Conservation (phyloP, 2,329 filamentous ascomycete species). For the Fusarium sp. region DNA sequence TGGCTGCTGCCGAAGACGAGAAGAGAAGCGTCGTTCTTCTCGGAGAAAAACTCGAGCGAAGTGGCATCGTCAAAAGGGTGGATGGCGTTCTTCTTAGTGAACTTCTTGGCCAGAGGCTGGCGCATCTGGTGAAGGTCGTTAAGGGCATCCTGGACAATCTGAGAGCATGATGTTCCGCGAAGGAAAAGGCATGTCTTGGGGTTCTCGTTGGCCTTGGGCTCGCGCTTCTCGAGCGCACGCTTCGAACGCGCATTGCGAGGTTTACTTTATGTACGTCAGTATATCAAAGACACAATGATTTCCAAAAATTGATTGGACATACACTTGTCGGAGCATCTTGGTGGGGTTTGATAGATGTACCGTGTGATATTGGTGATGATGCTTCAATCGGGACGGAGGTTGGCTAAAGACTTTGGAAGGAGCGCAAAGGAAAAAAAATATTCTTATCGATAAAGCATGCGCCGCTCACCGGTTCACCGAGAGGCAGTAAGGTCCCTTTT, state of each 20-base stretch:
- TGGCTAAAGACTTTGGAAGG: constrained; percentile 16
- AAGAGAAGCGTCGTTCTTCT: constrained; percentile 93
- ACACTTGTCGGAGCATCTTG: constrained; percentile 64
- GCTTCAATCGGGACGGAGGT: constrained; percentile 16
- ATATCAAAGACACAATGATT: background rate
- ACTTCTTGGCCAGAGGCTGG: constrained; percentile 85
- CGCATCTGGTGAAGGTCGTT: constrained; percentile 88
- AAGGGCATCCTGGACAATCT: constrained; percentile 83
- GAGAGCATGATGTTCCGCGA: constrained; percentile 85
- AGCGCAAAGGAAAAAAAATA: constrained; percentile 48
- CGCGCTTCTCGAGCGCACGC: constrained; percentile 91
- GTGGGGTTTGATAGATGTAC: constrained; percentile 20
- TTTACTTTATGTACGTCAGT: constrained; percentile 56
- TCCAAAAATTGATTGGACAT: constrained; percentile 34
- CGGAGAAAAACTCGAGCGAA: constrained; percentile 92
- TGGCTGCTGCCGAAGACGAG: constrained; percentile 85
- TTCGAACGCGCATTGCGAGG: constrained; percentile 86
- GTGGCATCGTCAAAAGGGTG: constrained; percentile 92
- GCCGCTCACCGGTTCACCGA: constrained; percentile 25
- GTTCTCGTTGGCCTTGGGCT: constrained; percentile 89
- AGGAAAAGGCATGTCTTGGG: constrained; percentile 91
- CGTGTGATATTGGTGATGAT: constrained; percentile 24
- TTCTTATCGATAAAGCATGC: constrained; percentile 51
- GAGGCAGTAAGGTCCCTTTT: background rate
- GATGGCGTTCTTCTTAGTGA: constrained; percentile 96